Conservation (phyloP, 768 basidiomycete species). For the Serpula lacrymans region DNA sequence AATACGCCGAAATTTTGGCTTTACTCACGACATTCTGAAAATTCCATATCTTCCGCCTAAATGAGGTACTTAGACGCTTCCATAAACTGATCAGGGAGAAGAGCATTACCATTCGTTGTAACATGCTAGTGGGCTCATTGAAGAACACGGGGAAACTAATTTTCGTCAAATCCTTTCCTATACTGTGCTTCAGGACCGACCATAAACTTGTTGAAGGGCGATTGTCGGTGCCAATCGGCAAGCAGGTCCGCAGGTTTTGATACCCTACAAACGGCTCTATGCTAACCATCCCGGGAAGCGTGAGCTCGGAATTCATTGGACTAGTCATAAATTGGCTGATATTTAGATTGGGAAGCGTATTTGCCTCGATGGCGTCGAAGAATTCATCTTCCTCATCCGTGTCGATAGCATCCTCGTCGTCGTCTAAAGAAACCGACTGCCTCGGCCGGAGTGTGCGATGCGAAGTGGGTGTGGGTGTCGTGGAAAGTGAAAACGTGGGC, state of each 20-base stretch:
- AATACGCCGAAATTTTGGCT: conserved; percentile 4
- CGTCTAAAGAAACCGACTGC: conserved; percentile 13
- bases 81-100: background rate
- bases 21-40: conserved; percentile 81
- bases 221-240: conserved; percentile 70
- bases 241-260: conserved; percentile 47
- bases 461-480: conserved; percentile 17
- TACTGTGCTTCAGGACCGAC: conserved; percentile 92
- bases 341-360: conserved; percentile 71
- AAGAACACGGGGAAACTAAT: conserved; percentile 94
- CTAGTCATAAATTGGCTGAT: conserved; percentile 62
- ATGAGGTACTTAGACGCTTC: conserved; percentile 5
- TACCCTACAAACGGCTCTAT: conserved; percentile 65
- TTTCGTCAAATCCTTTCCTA: conserved; percentile 95
- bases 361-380: conserved; percentile 92
- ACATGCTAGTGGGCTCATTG: conserved; percentile 94
- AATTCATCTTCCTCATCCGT: conserved; percentile 94
- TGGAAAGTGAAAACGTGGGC: background rate
- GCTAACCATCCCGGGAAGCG: conserved; percentile 34
- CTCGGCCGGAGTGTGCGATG: conserved; percentile 14
- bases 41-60: conserved; percentile 95
- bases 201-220: conserved; percentile 88
- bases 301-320: conserved; percentile 32
- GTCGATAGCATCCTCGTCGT: conserved; percentile 35
- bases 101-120: conserved; percentile 80